Percentiles rank a stretch among this genome's conserved stretches.
These are phyloP conservation scores for Podaxis sp. DNA, from an alignment of 768 basidiomycete genomes.

Conservation along the genomic window DNA sequence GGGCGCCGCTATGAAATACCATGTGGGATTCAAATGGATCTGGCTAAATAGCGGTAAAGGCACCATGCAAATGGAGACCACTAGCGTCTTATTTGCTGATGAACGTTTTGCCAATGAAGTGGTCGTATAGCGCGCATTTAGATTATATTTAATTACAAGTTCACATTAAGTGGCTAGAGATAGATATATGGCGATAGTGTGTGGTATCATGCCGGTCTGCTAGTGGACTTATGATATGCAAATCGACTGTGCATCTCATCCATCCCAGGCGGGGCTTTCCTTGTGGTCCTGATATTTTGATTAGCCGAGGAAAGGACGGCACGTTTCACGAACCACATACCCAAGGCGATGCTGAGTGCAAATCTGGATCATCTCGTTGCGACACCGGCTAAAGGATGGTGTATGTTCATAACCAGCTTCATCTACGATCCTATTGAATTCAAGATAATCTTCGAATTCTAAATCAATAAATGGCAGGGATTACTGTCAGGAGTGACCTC, in stretches of 20 bases:
- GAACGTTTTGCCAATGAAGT: slow-evolving; percentile 23
- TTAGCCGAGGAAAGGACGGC: neutral
- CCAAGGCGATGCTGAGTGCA: slow-evolving; percentile 9
- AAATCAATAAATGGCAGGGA: neutral
- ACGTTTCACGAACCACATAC: neutral
- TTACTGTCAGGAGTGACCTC: neutral
- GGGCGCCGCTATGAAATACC: slow-evolving; percentile 44
- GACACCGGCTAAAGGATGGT: neutral
- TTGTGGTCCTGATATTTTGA: neutral
- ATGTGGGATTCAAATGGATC: slow-evolving; percentile 50
- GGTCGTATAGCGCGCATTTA: neutral
- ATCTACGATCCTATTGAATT: slow-evolving; percentile 3
- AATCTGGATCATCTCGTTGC: neutral
- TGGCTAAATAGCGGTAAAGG: slow-evolving; percentile 40
- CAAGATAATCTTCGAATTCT: neutral
- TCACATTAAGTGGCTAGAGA: neutral
- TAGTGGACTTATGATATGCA: neutral
- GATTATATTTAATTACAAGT: neutral
- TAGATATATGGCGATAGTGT: neutral
- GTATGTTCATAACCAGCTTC: neutral
- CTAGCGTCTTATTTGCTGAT: slow-evolving; percentile 41
- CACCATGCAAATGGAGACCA: slow-evolving; percentile 29
- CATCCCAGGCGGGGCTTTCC: neutral
- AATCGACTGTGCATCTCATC: neutral
- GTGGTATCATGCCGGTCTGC: neutral